Base-by-base conservation (phyloP, 495 filamentous ascomycete species). In the Saxispiralis lemnorum region DNA sequence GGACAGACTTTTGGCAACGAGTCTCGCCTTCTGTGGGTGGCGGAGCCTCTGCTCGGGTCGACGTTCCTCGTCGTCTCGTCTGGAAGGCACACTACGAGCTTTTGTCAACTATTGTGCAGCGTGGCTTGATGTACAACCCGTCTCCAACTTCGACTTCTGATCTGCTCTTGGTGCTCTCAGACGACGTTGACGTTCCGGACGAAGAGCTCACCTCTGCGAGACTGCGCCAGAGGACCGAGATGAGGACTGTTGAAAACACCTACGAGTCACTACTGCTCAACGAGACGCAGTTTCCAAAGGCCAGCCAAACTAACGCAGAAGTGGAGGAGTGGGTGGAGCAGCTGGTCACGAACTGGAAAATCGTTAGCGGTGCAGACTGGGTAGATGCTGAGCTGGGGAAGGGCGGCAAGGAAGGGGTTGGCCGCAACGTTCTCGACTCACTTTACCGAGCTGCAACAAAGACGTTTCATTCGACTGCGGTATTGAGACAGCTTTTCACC, bases 391-490 rank as follows among this genome's bases (percentile, higher is more conserved):
- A 89, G 50, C 66, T 92, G 19, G 83, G 80, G 12, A 72, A 76
- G 56, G 83, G 79, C 4, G 85, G 83, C 9, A 79, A 82, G 56
- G 73, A 75, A 53, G 68, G 66, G 19, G 65, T 86, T 15, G 73
- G 81, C 47, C 71, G 73, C 41, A 73, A 72, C 42, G 78, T 85
- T 30, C 68, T 93, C 18, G 83, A 79, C 55, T 73, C 76, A 62
- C 57, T 75, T 63, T 43, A 37, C 32, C 35, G 49, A 15, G 85
- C 86, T 20, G 81, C 89, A 9, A 81, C 80, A 1, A 92, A 87
- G 60, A 92, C 85, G 0, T 97, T 85, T 52, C 89, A 96, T 56
- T 96, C 92, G 1, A 88, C 86, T 5, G 61, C 79, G 17, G 76
- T 96, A 41, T 63, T 97, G 21, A 69, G 88, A 42, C 78, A 92